These are phyloP conservation scores for Onygenales sp. DNA, from an alignment of 2,329 filamentous ascomycete species.

Conservation along the genomic window DNA sequence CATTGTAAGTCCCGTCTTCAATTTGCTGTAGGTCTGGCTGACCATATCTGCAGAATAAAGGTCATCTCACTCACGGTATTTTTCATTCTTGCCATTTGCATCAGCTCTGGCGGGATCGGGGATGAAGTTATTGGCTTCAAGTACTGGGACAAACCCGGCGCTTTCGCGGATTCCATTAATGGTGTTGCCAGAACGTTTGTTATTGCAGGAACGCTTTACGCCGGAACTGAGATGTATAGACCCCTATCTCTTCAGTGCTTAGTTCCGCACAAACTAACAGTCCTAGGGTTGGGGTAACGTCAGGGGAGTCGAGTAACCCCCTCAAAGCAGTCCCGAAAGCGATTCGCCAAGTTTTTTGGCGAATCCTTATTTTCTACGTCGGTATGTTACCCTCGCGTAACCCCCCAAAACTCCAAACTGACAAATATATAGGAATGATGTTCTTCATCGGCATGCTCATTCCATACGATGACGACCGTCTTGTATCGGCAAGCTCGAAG, in stretches of 20 bases:
- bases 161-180: constrained; percentile 26
- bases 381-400: constrained; percentile 12
- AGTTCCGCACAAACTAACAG: constrained; percentile 2
- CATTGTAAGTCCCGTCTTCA: constrained; percentile 16
- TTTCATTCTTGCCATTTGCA: constrained; percentile 25
- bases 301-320: constrained; percentile 33
- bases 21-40: neutral
- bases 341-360: constrained; percentile 33
- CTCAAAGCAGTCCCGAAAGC: constrained; percentile 36
- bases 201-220: constrained; percentile 24
- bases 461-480: constrained; percentile 55
- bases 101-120: constrained; percentile 24
- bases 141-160: constrained; percentile 28
- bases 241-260: neutral
- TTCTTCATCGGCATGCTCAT: constrained; percentile 69
- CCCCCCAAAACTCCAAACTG: neutral
- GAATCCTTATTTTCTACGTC: constrained; percentile 51
- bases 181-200: constrained; percentile 28
- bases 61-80: constrained; percentile 22
- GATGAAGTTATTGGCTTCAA: constrained; percentile 24
- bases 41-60: constrained; percentile 18
- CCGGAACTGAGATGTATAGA: constrained; percentile 25
- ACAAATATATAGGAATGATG: constrained; percentile 44
- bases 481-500: constrained; percentile 52
- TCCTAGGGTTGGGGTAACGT: constrained; percentile 26